These are phyloP conservation scores for Leccinum holopus DNA, from an alignment of 1,284 basidiomycete genomes.

Conservation along the genomic window DNA sequence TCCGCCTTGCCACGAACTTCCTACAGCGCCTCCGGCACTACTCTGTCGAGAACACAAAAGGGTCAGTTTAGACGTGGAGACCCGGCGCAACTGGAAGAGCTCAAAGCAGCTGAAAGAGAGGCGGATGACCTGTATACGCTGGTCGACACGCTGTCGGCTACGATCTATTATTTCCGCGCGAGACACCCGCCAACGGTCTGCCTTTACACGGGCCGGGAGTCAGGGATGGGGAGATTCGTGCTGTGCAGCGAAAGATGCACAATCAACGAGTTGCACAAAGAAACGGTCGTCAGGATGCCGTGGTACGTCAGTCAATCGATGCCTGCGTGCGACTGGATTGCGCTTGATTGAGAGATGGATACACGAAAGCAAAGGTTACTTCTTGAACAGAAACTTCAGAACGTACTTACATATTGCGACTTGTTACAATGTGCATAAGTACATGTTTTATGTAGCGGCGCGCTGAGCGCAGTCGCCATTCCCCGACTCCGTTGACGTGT, in stretches of 20 bases:
- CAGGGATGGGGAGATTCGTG: constrained; percentile 28
- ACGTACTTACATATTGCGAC: too few species aligned
- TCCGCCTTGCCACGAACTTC: constrained; percentile 13
- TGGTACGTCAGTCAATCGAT: constrained; percentile 20
- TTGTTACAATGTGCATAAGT: too few species aligned
- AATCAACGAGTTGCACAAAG: constrained; percentile 25
- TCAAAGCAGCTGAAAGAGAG: not conserved
- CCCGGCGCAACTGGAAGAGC: constrained; percentile 7
- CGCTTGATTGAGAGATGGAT: constrained; percentile 13
- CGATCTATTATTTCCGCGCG: constrained; percentile 31
- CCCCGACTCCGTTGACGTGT: too few species aligned
- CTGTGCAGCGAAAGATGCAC: constrained; percentile 25
- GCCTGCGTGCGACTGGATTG: constrained; percentile 26
- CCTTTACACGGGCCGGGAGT: constrained; percentile 26
- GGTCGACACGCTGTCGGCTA: constrained; percentile 27
- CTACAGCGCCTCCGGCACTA: constrained; percentile 27
- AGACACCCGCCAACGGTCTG: constrained; percentile 29
- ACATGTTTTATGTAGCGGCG: too few species aligned
- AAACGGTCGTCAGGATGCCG: constrained; percentile 27
- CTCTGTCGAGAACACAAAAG: constrained; percentile 8
- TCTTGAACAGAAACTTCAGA: too few species aligned
- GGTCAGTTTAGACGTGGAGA: constrained; percentile 23
- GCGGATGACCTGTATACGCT: constrained; percentile 24
- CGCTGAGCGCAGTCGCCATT: too few species aligned
- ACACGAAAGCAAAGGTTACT: too few species aligned